phyloP scores from a whole-genome alignment of 805 yeast species.

The Spathaspora gorwiae region DNA sequence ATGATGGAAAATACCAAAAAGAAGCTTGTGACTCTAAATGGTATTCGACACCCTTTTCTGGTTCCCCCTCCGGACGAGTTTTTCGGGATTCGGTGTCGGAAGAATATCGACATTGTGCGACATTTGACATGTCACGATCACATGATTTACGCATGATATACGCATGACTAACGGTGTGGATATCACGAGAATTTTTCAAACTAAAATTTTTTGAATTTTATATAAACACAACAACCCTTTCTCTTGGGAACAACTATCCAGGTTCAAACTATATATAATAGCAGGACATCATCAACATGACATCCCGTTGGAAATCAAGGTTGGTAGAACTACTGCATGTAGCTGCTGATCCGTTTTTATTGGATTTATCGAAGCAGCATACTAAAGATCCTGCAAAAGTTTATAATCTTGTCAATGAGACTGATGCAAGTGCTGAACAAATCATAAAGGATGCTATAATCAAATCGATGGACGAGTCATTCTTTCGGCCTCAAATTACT shows the following conservation, averaged over 20 bases:
- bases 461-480: constrained; percentile 6
- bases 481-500: constrained; percentile 6
- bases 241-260: not conserved
- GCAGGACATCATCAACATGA: not conserved
- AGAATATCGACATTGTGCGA: no score
- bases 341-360: constrained; percentile 7
- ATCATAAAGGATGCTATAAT: constrained; percentile 6
- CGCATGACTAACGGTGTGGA: not conserved
- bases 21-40: no score
- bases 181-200: not conserved
- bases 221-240: not conserved
- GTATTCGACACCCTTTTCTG: no score
- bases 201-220: not conserved
- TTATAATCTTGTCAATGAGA: not conserved
- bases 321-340: constrained; percentile 7
- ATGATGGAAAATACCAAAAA: no score
- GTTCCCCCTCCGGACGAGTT: no score
- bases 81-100: no score
- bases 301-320: constrained; percentile 6
- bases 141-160: constrained; percentile 2
- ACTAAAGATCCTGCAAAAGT: constrained; percentile 1
- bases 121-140: not conserved
- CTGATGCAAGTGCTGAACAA: constrained; percentile 5
- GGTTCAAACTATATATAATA: no score
- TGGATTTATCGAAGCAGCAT: constrained; percentile 1